Conservation (phyloP, 441 rosid species). For the Pelargonium cotyledonis region DNA sequence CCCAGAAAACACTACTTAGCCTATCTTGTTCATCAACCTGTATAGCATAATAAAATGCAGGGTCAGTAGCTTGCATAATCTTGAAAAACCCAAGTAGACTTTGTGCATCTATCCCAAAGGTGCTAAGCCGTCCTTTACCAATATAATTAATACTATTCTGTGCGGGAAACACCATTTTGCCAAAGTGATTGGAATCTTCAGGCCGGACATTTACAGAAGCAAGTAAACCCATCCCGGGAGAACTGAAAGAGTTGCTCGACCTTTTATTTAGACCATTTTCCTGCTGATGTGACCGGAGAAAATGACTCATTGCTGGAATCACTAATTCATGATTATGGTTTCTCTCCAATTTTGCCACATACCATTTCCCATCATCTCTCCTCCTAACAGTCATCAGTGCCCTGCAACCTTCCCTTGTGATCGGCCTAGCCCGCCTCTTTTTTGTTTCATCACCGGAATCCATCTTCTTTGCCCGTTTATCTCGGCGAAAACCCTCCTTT, state of each 20-base stretch:
- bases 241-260: constrained; percentile 13
- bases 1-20: constrained; percentile 38
- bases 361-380: constrained; percentile 26
- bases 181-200: constrained; percentile 19
- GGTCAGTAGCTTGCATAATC: constrained; percentile 30
- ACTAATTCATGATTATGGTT: constrained; percentile 28
- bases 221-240: constrained; percentile 6
- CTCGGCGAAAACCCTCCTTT: constrained; percentile 25
- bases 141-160: constrained; percentile 14
- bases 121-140: constrained; percentile 24
- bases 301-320: constrained; percentile 26
- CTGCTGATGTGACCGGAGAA: constrained; percentile 23
- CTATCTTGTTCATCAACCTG: constrained; percentile 40
- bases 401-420: constrained; percentile 28
- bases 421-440: constrained; percentile 24
- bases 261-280: constrained; percentile 15
- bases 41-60: constrained; percentile 33
- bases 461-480: constrained; percentile 14
- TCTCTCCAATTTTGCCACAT: constrained; percentile 25
- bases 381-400: constrained; percentile 28
- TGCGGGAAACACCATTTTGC: constrained; percentile 19
- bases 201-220: constrained; percentile 9
- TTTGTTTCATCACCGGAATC: constrained; percentile 15
- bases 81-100: constrained; percentile 25
- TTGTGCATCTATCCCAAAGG: constrained; percentile 27